These are phyloP conservation scores for Eimeria falciformis DNA, from an alignment of 169 alveolate species.

Conservation along the genomic window DNA sequence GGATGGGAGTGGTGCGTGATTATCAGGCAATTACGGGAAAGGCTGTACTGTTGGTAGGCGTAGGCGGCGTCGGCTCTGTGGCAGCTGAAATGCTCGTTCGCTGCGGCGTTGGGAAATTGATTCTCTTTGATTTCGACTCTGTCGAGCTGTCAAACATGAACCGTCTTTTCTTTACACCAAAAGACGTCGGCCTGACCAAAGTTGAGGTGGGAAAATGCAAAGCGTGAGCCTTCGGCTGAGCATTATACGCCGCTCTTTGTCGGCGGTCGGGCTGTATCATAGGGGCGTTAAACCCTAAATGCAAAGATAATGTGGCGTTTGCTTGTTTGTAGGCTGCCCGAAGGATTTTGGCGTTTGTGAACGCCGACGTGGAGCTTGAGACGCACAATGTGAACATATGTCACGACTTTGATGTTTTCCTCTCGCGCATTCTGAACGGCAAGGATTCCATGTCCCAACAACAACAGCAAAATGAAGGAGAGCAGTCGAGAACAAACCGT, in stretches of 20 bases:
- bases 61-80: conserved; percentile 98
- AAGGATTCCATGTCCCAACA: conserved; percentile 40
- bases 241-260: not conserved
- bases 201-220: conserved; percentile 86
- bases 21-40: conserved; percentile 88
- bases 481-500: not conserved
- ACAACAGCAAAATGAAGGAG: conserved; percentile 9
- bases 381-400: conserved; percentile 91
- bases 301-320: not conserved
- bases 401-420: conserved; percentile 88
- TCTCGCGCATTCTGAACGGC: conserved; percentile 85
- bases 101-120: conserved; percentile 96
- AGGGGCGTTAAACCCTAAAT: not conserved
- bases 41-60: conserved; percentile 94
- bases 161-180: conserved; percentile 94
- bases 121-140: conserved; percentile 95
- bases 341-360: conserved; percentile 92
- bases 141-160: conserved; percentile 97
- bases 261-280: not conserved
- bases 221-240: no score
- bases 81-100: conserved; percentile 97
- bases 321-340: conserved; percentile 89
- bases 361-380: conserved; percentile 94
- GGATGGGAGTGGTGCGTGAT: conserved; percentile 96
- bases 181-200: conserved; percentile 93